A percentile compares a stretch with the other conserved stretches of the same genome.
Conservation (phyloP, 192 early-diverging fungal species). For the Podila minutissima region DNA sequence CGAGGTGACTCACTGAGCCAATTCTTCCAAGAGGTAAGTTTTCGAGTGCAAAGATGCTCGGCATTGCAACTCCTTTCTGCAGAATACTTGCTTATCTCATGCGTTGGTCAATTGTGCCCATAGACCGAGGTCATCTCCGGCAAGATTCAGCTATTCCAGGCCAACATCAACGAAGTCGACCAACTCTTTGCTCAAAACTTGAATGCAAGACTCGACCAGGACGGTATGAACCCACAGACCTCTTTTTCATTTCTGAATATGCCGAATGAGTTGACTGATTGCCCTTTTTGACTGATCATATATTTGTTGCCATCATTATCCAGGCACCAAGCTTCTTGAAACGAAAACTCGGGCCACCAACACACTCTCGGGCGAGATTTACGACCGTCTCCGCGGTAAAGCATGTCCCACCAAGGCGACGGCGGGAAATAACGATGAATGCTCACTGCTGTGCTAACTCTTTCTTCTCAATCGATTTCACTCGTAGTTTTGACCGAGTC, state of each 20-base stretch:
- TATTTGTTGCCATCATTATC: background rate
- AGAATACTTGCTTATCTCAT: no score
- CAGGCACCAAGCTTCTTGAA: constrained; percentile 23
- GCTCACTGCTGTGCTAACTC: background rate
- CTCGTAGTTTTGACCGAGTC: constrained; percentile 26
- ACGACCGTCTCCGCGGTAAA: constrained; percentile 44
- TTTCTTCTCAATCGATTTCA: background rate
- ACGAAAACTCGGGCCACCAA: constrained; percentile 27
- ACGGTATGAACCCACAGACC: constrained; percentile 3
- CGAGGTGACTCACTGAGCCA: constrained; percentile 30
- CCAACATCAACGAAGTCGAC: constrained; percentile 37
- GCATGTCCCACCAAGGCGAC: background rate
- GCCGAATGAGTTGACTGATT: background rate
- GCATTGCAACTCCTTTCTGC: no score
- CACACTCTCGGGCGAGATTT: constrained; percentile 43
- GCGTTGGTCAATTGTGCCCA: no score
- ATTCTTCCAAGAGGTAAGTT: constrained; percentile 44
- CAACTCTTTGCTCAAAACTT: constrained; percentile 36
- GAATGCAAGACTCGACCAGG: constrained; percentile 7
- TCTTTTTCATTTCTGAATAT: background rate
- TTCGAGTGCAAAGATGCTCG: no score
- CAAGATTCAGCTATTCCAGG: constrained; percentile 48
- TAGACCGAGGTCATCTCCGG: constrained; percentile 47
- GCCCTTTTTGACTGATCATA: background rate
- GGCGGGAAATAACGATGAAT: background rate